Base-by-base conservation (phyloP, 176 grass and related monocot genomes). In the Panicum miliaceum region DNA sequence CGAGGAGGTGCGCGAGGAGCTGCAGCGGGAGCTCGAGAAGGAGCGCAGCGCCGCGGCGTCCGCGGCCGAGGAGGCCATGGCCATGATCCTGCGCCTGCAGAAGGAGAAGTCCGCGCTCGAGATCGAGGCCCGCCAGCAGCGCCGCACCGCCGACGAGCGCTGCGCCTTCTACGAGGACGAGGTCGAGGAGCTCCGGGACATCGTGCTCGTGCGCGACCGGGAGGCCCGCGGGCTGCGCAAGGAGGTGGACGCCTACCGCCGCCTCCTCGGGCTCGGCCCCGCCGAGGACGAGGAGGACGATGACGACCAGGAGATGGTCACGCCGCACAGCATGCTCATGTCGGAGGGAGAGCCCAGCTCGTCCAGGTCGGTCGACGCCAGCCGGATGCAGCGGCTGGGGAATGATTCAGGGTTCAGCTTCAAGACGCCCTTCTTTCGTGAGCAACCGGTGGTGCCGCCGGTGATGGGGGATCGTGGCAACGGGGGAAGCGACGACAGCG, bases 51-150 rank as follows among this genome's bases (percentile, higher is more conserved):
- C 97, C 6, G 88, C 97, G 27, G 84, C 91, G 0, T 94, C 87
- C 3, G 91, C 93, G 1, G 84, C 93, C 61, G 97, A 96, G 69
- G 91, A 99, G 88, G 97, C 97, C 50, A 99, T 99, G 97, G 84
- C 90, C 10, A 99, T 99, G 97, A 99, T 99, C 86, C 68, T 94
- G 69, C 90, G 97, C 35, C 91, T 96, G 63, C 97, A 96, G 81
- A 89, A 96, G 88, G 97, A 96, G 46, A 99, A 99, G 75, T 91
- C 93, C 0, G 88, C 86, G 18, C 73, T 96, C 5, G 91, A 92
- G 83, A 91, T 99, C 20, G 93, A 99, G 88, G 52, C 62, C 4
- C 88, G 93, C 6, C 97, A 96, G 78, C 92, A 87, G 77, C 84
- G 81, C 22, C 86, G 91, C 54, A 87, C 89, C 68, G 83, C 83